Evolutionary conservation across 1,284 basidiomycete genomes (phyloP).

Genomic region (Puccinia coronata): DNA sequence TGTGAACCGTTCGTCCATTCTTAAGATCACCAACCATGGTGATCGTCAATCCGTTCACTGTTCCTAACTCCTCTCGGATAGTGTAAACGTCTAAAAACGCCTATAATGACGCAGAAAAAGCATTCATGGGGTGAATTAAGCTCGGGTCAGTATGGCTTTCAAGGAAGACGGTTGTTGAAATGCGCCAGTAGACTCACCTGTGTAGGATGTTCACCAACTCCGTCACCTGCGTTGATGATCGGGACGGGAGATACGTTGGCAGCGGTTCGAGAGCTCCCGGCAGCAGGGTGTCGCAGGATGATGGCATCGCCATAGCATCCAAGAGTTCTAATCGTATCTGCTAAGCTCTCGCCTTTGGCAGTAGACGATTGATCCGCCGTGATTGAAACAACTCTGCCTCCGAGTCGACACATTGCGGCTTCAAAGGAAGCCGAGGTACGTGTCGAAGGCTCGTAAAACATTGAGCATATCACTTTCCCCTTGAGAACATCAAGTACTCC

Average conservation of each 20-base stretch:
- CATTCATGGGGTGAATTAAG: neutral
- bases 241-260: constrained; percentile 95
- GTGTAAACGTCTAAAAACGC: constrained; percentile 93
- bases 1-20: constrained; percentile 97
- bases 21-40: constrained; percentile 91
- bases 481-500: constrained; percentile 85
- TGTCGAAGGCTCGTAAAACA: constrained; percentile 98
- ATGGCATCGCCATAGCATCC: constrained; percentile 95
- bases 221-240: constrained; percentile 94
- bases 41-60: constrained; percentile 92
- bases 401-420: constrained; percentile 96
- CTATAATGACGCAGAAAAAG: constrained; percentile 54
- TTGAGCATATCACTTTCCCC: constrained; percentile 86
- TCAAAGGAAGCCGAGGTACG: constrained; percentile 96
- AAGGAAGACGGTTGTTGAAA: neutral
- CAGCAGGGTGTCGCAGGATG: constrained; percentile 88
- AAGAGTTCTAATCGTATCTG: constrained; percentile 90
- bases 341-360: constrained; percentile 87
- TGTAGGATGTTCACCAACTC: constrained; percentile 95
- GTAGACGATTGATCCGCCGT: constrained; percentile 82
- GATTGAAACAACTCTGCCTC: constrained; percentile 88
- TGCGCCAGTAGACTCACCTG: constrained; percentile 61
- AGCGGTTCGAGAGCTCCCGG: constrained; percentile 84
- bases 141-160: neutral
- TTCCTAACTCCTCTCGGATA: constrained; percentile 95